Conservation (phyloP, 768 basidiomycete species). For the Tricholoma flavovirens region DNA sequence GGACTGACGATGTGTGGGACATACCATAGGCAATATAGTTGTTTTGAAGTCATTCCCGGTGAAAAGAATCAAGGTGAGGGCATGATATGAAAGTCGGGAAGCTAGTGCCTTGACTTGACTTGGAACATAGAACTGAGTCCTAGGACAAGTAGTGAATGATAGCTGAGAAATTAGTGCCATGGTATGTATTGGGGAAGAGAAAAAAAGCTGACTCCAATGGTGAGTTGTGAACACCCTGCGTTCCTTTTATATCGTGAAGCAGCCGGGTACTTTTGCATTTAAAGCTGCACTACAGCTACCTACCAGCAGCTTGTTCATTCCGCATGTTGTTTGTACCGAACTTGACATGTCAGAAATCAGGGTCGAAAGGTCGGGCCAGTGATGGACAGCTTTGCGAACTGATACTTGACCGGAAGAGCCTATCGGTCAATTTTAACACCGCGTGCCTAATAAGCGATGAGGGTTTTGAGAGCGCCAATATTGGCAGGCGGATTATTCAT, state of each 20-base stretch:
- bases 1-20: slow-evolving; percentile 11
- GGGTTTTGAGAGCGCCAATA: no score
- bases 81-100: slow-evolving; percentile 13
- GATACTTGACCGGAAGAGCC: no score
- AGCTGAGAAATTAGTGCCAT: background rate
- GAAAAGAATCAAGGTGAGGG: slow-evolving; percentile 30
- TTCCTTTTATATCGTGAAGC: background rate
- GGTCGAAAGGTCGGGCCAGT: no score
- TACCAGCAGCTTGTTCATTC: background rate
- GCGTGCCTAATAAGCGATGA: no score
- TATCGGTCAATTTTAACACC: no score
- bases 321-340: background rate
- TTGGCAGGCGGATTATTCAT: no score
- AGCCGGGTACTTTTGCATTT: background rate
- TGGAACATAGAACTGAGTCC: background rate
- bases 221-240: background rate
- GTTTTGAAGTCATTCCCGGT: slow-evolving; percentile 43
- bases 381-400: no score
- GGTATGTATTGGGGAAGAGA: background rate
- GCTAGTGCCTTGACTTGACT: background rate
- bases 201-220: background rate
- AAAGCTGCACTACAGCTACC: background rate
- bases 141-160: background rate
- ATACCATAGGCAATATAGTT: slow-evolving; percentile 40
- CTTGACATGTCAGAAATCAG: no score